A percentile compares a stretch with the other conserved stretches of the same genome.
Evolutionary conservation across 169 alveolate species (phyloP).

Genomic region (Blepharisma undulans): DNA sequence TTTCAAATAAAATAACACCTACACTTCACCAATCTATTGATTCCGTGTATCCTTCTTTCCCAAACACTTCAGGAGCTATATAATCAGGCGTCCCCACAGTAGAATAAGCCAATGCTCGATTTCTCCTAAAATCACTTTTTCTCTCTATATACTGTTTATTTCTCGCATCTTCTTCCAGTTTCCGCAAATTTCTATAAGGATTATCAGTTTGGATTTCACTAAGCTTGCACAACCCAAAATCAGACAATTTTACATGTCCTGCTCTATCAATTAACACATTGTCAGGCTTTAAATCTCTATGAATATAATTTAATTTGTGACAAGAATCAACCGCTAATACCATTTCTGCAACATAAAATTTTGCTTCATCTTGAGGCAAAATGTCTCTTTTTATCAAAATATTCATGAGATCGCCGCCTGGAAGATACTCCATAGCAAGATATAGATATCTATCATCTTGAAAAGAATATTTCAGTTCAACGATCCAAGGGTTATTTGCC

Average conservation of each 20-base stretch:
- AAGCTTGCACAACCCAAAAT: conserved; percentile 84
- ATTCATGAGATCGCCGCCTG: conserved; percentile 88
- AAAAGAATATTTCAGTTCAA: conserved; percentile 82
- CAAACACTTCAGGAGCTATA: conserved; percentile 87
- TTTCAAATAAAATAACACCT: conserved; percentile 88
- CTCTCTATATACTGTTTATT: background rate
- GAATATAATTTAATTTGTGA: conserved; percentile 85
- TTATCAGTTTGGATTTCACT: conserved; percentile 39
- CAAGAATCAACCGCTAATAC: conserved; percentile 85
- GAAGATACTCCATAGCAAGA: conserved; percentile 91
- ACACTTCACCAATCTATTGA: conserved; percentile 89
- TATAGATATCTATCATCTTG: conserved; percentile 84
- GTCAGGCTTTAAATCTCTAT: conserved; percentile 92
- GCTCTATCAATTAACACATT: conserved; percentile 83
- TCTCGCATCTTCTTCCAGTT: background rate
- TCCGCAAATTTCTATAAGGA: background rate
- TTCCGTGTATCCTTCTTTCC: conserved; percentile 82
- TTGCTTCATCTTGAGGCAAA: conserved; percentile 84
- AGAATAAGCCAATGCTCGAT: conserved; percentile 69
- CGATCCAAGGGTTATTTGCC: conserved; percentile 72
- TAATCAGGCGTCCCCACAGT: conserved; percentile 89
- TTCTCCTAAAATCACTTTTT: conserved; percentile 36
- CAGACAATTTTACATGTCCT: conserved; percentile 88
- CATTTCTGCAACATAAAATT: conserved; percentile 85
- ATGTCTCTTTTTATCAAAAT: conserved; percentile 79